These are phyloP conservation scores for Lactarius indigo DNA, from an alignment of 768 basidiomycete species.

Conservation along the genomic window DNA sequence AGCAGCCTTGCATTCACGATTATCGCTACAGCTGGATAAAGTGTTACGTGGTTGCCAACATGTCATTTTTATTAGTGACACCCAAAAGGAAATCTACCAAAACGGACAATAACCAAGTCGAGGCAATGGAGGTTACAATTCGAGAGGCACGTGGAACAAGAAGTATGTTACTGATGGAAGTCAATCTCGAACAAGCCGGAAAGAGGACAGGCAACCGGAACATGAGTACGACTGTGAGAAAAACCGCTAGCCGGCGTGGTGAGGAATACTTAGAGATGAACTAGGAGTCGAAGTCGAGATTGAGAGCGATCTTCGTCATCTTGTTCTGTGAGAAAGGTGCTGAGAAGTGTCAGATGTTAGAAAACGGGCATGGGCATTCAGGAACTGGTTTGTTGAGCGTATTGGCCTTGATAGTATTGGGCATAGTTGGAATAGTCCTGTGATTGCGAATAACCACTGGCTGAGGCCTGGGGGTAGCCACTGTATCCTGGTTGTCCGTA, in stretches of 20 bases:
- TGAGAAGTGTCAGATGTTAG: slow-evolving; percentile 28
- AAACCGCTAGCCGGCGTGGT: slow-evolving; percentile 20
- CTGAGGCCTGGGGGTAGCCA: slow-evolving; percentile 18
- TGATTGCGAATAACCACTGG: slow-evolving; percentile 35
- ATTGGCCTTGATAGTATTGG: slow-evolving; percentile 86
- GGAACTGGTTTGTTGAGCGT: slow-evolving; percentile 67
- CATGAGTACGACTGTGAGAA: slow-evolving; percentile 25
- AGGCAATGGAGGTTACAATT: slow-evolving; percentile 26
- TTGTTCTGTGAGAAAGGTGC: slow-evolving; percentile 28
- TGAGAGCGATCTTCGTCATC: slow-evolving; percentile 25
- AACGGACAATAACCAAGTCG: slow-evolving; percentile 25
- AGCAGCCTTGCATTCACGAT: not conserved
- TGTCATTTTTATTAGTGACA: slow-evolving; percentile 25
- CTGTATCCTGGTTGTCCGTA: slow-evolving; percentile 25
- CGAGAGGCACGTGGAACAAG: slow-evolving; percentile 24
- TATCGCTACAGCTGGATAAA: not conserved
- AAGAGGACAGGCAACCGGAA: slow-evolving; percentile 20
- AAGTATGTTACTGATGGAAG: slow-evolving; percentile 26
- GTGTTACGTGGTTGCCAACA: slow-evolving; percentile 5
- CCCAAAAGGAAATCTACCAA: slow-evolving; percentile 15
- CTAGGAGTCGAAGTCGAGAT: slow-evolving; percentile 21
- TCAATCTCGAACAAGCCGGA: slow-evolving; percentile 22
- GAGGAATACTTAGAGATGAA: slow-evolving; percentile 26
- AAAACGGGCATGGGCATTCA: slow-evolving; percentile 38
- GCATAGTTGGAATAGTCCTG: slow-evolving; percentile 83